These are phyloP conservation scores for Ceratonia siliqua DNA, from an alignment of 306 rosid genomes.

Conservation along the genomic window DNA sequence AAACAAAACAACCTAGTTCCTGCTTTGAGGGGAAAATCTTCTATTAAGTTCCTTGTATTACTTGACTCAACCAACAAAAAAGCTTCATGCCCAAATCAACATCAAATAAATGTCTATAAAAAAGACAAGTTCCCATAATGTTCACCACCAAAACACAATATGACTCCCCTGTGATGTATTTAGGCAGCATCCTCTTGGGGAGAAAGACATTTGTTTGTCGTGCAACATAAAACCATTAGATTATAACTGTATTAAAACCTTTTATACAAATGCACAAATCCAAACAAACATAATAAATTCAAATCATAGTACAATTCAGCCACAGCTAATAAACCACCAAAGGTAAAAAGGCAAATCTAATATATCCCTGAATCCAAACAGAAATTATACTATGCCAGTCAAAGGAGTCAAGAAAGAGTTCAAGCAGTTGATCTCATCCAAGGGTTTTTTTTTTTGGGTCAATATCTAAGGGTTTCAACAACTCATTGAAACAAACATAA, in stretches of 20 bases:
- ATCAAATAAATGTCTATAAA: background rate
- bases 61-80: background rate
- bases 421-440: background rate
- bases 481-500: background rate
- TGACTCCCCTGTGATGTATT: background rate
- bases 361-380: background rate
- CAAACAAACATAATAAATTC: background rate
- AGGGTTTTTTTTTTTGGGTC: no score
- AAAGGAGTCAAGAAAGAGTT: background rate
- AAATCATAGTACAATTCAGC: background rate
- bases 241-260: background rate
- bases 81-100: background rate
- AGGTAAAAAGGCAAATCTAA: background rate
- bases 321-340: background rate
- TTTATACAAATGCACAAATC: background rate
- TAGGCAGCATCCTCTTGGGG: background rate
- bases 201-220: background rate
- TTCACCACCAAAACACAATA: background rate
- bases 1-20: no score
- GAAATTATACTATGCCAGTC: background rate
- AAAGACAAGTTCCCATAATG: no score
- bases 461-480: background rate
- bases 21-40: no score
- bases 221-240: background rate
- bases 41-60: background rate